phyloP scores from a whole-genome alignment of 495 filamentous ascomycete genomes.

The Pseudotulostoma volvatum region DNA sequence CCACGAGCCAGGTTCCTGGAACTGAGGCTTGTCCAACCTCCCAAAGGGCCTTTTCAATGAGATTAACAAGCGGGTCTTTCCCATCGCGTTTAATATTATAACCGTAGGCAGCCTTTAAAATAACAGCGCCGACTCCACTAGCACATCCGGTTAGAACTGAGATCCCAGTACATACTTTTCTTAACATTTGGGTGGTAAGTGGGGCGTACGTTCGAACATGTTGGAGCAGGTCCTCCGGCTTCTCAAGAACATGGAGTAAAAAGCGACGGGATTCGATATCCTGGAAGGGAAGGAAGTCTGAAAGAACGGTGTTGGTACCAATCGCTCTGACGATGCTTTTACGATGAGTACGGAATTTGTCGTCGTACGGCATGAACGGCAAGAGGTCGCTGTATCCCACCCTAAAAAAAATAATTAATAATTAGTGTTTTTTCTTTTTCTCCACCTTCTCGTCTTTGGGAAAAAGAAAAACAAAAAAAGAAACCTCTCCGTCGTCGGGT shows the following conservation, averaged over 20 bases:
- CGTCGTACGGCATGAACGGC: conserved; percentile 20
- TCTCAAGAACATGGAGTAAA: conserved; percentile 23
- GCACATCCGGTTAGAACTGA: no score
- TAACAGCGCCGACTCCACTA: conserved; percentile 24
- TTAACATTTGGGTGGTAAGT: not conserved
- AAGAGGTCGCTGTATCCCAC: conserved; percentile 20
- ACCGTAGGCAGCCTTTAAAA: conserved; percentile 33
- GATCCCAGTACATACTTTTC: no score
- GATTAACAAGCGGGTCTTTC: conserved; percentile 27
- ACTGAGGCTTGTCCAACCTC: conserved; percentile 21
- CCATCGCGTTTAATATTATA: conserved; percentile 27
- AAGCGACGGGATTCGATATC: conserved; percentile 26
- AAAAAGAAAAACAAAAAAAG: no score
- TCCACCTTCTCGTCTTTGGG: not conserved
- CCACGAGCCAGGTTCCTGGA: conserved; percentile 28
- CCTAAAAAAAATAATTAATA: not conserved
- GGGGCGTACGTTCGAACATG: conserved; percentile 25
- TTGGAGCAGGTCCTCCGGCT: conserved; percentile 17
- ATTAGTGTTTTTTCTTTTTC: not conserved
- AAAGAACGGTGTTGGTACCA: conserved; percentile 15
- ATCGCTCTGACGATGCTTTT: conserved; percentile 21
- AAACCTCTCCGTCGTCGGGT: not conserved
- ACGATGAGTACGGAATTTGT: conserved; percentile 23
- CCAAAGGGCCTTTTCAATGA: conserved; percentile 20
- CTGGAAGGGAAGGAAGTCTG: conserved; percentile 22